phyloP scores from a whole-genome alignment of 805 yeast genomes.

The Scheffersomyces amazonensis region DNA sequence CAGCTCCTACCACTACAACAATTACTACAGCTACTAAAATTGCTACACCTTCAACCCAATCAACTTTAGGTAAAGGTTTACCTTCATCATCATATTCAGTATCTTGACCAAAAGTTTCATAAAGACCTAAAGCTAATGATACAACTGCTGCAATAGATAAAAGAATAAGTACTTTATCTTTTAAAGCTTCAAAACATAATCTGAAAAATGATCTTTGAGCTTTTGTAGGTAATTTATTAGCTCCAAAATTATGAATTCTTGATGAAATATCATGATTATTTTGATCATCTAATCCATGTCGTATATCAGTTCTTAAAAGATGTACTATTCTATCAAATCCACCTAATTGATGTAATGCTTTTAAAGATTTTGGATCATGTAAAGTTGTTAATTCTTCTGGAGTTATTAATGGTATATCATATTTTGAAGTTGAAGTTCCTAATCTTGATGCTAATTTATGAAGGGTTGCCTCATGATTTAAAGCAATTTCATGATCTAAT shows the following conservation, averaged over 20 bases:
- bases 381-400: constrained; percentile 39
- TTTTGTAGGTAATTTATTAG: constrained; percentile 68
- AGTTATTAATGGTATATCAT: constrained; percentile 4
- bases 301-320: constrained; percentile 33
- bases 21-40: constrained; percentile 87
- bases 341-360: constrained; percentile 39
- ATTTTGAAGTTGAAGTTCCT: background rate
- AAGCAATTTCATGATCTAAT: constrained; percentile 1
- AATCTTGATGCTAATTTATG: background rate
- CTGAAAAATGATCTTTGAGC: constrained; percentile 64
- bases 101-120: constrained; percentile 87
- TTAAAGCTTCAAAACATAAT: constrained; percentile 78
- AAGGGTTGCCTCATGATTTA: background rate
- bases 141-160: constrained; percentile 83
- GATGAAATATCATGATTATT: constrained; percentile 24
- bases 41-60: constrained; percentile 99
- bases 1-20: constrained; percentile 90
- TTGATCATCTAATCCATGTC: constrained; percentile 39
- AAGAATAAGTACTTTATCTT: constrained; percentile 86
- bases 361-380: constrained; percentile 63
- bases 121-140: constrained; percentile 85
- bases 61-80: constrained; percentile 73
- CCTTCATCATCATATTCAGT: constrained; percentile 78
- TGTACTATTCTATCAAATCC: constrained; percentile 37
- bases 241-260: constrained; percentile 58